These are phyloP conservation scores for Inga laurina DNA, from an alignment of 306 rosid genomes.

Conservation along the genomic window DNA sequence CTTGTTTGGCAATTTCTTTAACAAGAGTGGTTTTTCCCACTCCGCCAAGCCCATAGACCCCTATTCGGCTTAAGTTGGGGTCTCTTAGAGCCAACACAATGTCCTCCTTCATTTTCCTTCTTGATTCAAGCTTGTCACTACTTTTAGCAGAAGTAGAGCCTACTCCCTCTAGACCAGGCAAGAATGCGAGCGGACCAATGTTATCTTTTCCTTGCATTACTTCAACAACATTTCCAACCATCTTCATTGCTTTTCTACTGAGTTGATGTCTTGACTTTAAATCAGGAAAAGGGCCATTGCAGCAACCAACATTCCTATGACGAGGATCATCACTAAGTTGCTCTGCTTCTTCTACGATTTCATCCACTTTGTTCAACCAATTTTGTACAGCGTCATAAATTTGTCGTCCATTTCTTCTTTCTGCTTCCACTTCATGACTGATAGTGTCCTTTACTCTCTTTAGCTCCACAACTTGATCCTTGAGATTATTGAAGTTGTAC, in stretches of 20 bases:
- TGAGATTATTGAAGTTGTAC: background rate
- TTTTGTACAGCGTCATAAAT: background rate
- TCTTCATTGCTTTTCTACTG: background rate
- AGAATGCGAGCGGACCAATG: background rate
- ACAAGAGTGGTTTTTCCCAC: background rate
- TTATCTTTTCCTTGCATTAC: background rate
- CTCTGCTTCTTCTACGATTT: background rate
- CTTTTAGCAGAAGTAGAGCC: background rate
- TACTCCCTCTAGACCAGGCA: background rate
- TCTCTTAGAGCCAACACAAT: background rate
- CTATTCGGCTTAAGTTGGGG: background rate
- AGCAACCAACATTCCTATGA: background rate
- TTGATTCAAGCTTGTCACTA: background rate
- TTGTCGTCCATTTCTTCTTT: background rate
- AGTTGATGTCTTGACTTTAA: constrained; percentile 4
- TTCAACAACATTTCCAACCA: background rate
- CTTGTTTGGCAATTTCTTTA: background rate
- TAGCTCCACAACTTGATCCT: background rate
- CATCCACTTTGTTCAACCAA: background rate
- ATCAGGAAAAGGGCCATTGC: background rate
- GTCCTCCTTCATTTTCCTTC: background rate
- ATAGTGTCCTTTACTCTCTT: background rate
- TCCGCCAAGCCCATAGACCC: background rate
- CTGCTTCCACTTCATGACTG: background rate
- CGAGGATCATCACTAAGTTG: background rate